Evolutionary conservation across 495 filamentous ascomycete species (phyloP), one percentile per base, ranked within the genome.

Genomic region (Cladorrhinum samala): DNA sequence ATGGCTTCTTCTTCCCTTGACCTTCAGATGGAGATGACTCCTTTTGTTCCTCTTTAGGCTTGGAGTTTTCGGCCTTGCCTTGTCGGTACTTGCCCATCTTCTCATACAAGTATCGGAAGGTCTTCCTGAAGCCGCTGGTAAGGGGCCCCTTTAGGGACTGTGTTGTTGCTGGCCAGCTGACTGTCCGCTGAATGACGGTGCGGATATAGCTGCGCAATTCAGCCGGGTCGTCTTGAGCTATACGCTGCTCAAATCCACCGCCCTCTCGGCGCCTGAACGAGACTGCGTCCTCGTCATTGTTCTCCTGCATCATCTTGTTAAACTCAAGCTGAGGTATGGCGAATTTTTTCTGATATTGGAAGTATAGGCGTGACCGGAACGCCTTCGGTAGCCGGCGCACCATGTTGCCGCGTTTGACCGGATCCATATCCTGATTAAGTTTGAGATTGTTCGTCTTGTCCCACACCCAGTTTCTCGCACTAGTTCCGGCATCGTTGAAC

Each of bases 301-400:
- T 81, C 46, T 82, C 78, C 53, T 88, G 81, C 65, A 96, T 82
- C 86, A 98, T 91, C 64, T 86, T 81, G 54, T 87, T 68, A 68
- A 96, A 98, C 38, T 95, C 88, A 2, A 75, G 73, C 20, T 81
- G 84, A 1, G 93, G 91, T 30, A 97, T 94, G 30, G 78, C 77
- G 59, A 86, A 96, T 62, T 94, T 91, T 57, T 84, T 78, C 68
- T 96, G 93, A 60, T 95, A 97, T 59, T 89, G 83, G 69, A 93
- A 94, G 70, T 97, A 98, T 2, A 98, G 68, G 57, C 89, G 91
- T 44, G 87, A 77, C 13, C 93, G 80, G 78, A 98, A 97, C 1
- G 83, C 74, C 52, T 87, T 90, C 0, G 93, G 94, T 11, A 98
- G 73, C 20, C 93, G 85, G 9, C 94, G 83, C 8, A 98, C 91